These are phyloP conservation scores for Neurospora sp. DNA, from an alignment of 495 filamentous ascomycete genomes.

Conservation along the genomic window DNA sequence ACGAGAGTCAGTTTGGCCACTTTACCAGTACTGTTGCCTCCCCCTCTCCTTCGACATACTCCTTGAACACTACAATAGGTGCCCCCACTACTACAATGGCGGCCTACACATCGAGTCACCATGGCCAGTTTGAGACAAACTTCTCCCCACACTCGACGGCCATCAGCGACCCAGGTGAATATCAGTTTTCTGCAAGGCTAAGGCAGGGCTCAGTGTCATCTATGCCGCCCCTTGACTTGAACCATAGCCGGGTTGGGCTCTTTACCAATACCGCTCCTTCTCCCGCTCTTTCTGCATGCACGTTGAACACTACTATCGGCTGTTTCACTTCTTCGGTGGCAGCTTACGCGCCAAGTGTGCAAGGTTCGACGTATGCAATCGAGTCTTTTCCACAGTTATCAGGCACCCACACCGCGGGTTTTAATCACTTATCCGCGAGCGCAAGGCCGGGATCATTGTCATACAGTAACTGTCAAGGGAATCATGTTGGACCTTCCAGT, in stretches of 20 bases:
- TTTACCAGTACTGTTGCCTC: not conserved
- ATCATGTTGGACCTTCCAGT: not conserved
- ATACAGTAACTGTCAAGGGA: not conserved
- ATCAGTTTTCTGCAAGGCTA: not conserved
- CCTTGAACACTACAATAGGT: not conserved
- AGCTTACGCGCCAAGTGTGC: not conserved
- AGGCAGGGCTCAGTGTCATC: not conserved
- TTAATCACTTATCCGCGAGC: not conserved
- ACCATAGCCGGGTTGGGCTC: not conserved
- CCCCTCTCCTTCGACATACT: not conserved
- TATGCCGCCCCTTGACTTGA: not conserved
- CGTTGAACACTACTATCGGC: not conserved
- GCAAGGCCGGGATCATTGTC: not conserved
- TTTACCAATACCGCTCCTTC: not conserved
- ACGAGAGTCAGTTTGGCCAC: fast-evolving
- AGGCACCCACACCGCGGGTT: not conserved
- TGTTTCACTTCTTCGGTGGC: not conserved
- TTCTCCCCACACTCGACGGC: not conserved
- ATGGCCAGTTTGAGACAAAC: not conserved
- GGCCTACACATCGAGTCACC: not conserved
- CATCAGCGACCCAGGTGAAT: not conserved
- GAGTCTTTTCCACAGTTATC: not conserved
- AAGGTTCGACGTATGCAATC: not conserved
- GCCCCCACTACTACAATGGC: not conserved
- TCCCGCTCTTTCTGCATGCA: not conserved